Evolutionary conservation across 495 filamentous ascomycete genomes (phyloP), one percentile per base, ranked within the genome.

Genomic region (Cairneyella variabilis): DNA sequence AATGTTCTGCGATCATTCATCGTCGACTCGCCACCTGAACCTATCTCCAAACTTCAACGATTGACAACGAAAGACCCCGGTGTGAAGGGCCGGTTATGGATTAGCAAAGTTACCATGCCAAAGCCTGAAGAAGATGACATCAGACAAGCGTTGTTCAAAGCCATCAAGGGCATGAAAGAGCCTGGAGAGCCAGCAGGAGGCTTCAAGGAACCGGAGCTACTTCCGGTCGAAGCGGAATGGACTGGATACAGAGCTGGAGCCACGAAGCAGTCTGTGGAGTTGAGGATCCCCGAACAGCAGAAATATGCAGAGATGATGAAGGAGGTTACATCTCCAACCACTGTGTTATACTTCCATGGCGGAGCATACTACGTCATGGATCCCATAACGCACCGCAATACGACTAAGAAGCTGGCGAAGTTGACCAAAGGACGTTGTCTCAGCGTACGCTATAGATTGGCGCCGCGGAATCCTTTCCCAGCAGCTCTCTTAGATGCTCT

Each of bases 341-440:
- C 88, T 0, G 68, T 96, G 1, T 71, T 96, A 23, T 96, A 90
- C 64, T 84, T 96, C 65, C 92, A 97, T 64, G 92, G 92, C 38
- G 92, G 92, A 26, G 90, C 84, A n/a, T 86, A 88, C 69, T 90
- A 75, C 28, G 61, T 95, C 47, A 80, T 90, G 75, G 90, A 92
- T 51, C 90, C 90, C 10, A 74, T 76, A 50, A 84, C 81, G 0
- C 86, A 89, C 56, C 72, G 76, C 23, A 55, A 53, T 16, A 65
- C 70, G 23, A 73, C 63, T 25, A 72, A 71, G 48, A 74, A 66
- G 10, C 60, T 83, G 20, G 78, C 78, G 34, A 76, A 74, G 62
- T 36, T 71, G 18, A 74, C 69, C 0, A 71, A 72, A 38, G 77
- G 78, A 66, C 82, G 85, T 17, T 80, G 81, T 30, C 84, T 92